Evolutionary conservation across 352 stramenopile genomes (phyloP).

Genomic region (Pythium apleroticum): DNA sequence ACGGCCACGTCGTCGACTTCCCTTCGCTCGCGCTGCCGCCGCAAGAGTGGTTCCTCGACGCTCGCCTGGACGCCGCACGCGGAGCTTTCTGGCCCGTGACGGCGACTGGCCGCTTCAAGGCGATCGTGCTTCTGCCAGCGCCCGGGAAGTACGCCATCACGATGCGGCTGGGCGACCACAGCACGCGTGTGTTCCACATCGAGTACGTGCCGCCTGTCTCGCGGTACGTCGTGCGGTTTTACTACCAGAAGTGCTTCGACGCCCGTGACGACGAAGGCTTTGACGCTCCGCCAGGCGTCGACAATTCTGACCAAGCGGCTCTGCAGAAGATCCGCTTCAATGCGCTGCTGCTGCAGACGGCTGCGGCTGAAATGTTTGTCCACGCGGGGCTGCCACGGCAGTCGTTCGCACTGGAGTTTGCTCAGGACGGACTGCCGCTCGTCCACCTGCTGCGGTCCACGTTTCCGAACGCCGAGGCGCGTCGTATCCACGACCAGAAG

Average conservation of each 20-base stretch:
- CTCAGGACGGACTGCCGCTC: conserved; percentile 40
- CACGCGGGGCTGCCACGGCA: conserved; percentile 36
- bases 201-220: conserved; percentile 36
- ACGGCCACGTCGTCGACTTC: conserved; percentile 33
- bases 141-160: conserved; percentile 37
- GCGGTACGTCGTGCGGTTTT: conserved; percentile 53
- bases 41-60: conserved; percentile 41
- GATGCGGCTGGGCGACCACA: conserved; percentile 12
- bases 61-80: conserved; percentile 30
- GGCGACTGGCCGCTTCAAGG: conserved; percentile 51
- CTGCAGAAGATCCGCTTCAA: conserved; percentile 56
- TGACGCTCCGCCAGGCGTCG: conserved; percentile 46
- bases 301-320: conserved; percentile 54
- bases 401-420: conserved; percentile 61
- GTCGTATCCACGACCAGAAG: conserved; percentile 53
- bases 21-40: conserved; percentile 2
- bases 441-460: conserved; percentile 54
- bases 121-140: conserved; percentile 51
- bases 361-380: conserved; percentile 52
- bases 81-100: conserved; percentile 52
- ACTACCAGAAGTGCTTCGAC: conserved; percentile 66
- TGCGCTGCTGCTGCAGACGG: conserved; percentile 56
- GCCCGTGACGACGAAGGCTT: conserved; percentile 40
- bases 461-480: conserved; percentile 53
- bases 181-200: conserved; percentile 33